These are phyloP conservation scores for Limnanthes douglasii DNA, from an alignment of 345 rosid genomes.

Conservation along the genomic window DNA sequence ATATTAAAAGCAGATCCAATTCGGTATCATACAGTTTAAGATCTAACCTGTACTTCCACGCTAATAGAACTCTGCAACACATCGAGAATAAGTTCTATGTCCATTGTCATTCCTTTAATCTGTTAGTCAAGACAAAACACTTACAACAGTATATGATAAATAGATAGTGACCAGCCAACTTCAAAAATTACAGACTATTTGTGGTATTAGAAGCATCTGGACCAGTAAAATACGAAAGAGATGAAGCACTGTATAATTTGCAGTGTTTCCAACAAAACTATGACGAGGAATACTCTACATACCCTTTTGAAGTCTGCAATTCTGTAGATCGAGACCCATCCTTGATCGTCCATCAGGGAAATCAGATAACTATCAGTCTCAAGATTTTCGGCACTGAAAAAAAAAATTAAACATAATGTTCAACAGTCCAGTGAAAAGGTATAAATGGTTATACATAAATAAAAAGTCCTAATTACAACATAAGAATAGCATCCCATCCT, in stretches of 20 bases:
- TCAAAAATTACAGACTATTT: constrained; percentile 7
- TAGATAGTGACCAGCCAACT: neutral
- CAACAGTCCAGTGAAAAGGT: neutral
- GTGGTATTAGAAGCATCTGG: neutral
- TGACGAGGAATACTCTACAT: too few relatives aligned
- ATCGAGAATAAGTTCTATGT: constrained; percentile 52
- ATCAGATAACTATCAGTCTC: constrained; percentile 46
- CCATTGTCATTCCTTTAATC: constrained; percentile 78
- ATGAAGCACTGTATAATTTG: too few relatives aligned
- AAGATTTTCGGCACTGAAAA: constrained; percentile 83
- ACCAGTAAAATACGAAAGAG: too few relatives aligned
- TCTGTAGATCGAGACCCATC: constrained; percentile 66
- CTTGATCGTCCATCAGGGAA: constrained; percentile 82
- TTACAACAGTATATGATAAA: neutral
- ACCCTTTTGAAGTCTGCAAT: constrained; percentile 92
- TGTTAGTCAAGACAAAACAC: constrained; percentile 17
- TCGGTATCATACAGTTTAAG: neutral
- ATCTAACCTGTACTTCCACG: constrained; percentile 73
- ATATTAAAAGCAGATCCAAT: neutral
- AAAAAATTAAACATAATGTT: constrained; percentile 5
- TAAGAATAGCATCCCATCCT: too few relatives aligned
- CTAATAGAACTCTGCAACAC: constrained; percentile 54
- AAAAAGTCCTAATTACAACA: neutral
- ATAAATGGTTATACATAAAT: constrained; percentile 1
- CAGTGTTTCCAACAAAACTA: too few relatives aligned